Evolutionary conservation across 371 early-diverging fungal species (phyloP).

Genomic region (Circinella umbellata): DNA sequence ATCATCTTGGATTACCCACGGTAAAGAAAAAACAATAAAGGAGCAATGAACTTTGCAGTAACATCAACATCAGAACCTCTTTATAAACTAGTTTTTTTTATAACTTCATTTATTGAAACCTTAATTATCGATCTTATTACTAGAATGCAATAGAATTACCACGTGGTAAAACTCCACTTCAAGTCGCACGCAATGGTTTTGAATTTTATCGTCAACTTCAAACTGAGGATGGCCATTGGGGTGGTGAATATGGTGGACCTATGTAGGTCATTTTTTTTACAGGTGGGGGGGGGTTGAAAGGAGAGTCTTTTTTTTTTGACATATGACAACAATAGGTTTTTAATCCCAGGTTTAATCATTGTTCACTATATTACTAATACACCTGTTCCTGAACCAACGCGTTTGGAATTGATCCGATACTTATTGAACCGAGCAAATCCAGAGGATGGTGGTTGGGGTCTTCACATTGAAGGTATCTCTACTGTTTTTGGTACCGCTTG

Average conservation of each 20-base stretch:
- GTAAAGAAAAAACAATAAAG: conserved; percentile 33
- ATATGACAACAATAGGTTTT: conserved; percentile 59
- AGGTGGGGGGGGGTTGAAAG: not conserved
- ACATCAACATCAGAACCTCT: not conserved
- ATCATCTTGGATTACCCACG: conserved; percentile 86
- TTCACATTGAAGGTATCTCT: conserved; percentile 91
- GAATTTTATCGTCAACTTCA: conserved; percentile 87
- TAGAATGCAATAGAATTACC: conserved; percentile 58
- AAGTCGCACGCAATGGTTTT: conserved; percentile 88
- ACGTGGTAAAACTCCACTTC: conserved; percentile 68
- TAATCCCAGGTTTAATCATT: conserved; percentile 89
- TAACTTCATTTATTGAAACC: too few species aligned
- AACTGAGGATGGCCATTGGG: conserved; percentile 97
- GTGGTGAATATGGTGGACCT: conserved; percentile 97
- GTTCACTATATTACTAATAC: conserved; percentile 82
- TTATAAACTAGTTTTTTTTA: not conserved
- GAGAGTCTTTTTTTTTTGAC: not conserved
- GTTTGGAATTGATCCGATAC: conserved; percentile 88
- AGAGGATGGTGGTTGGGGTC: conserved; percentile 97
- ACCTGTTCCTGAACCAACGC: conserved; percentile 62
- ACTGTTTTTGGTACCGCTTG: conserved; percentile 95
- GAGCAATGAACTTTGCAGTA: too few species aligned
- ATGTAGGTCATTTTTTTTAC: conserved; percentile 50
- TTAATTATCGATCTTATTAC: not conserved
- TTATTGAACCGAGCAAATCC: conserved; percentile 78